A percentile compares a stretch with the other conserved stretches of the same genome.
These are phyloP conservation scores for Kwoniella newhampshirensis DNA, from an alignment of 768 basidiomycete genomes.

Conservation along the genomic window DNA sequence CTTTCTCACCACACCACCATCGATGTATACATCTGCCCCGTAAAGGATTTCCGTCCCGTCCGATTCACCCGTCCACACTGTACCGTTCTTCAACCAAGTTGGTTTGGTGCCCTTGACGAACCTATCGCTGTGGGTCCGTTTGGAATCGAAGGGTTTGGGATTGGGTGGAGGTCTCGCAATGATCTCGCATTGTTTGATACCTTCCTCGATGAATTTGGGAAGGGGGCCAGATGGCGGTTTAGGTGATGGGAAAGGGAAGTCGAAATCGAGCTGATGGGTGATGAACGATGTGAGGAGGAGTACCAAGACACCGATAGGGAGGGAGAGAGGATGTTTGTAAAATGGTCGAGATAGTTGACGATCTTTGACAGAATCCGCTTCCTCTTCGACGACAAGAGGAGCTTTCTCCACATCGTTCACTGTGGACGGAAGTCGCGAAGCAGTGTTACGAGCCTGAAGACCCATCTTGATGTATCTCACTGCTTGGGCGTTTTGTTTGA, in stretches of 20 bases:
- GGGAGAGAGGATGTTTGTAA: slow-evolving; percentile 5
- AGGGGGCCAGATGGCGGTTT: slow-evolving; percentile 3
- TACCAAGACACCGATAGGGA: not conserved
- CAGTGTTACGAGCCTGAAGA: slow-evolving; percentile 4
- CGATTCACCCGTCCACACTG: slow-evolving; percentile 71
- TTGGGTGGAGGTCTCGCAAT: slow-evolving; percentile 37
- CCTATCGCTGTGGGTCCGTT: slow-evolving; percentile 43
- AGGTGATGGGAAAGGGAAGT: slow-evolving; percentile 34
- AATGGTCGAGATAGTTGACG: not conserved
- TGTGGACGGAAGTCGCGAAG: not conserved
- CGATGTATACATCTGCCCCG: slow-evolving; percentile 64
- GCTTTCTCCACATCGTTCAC: slow-evolving; percentile 3
- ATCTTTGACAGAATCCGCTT: not conserved
- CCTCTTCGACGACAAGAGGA: not conserved
- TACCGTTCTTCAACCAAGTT: slow-evolving; percentile 66
- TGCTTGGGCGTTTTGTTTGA: no score
- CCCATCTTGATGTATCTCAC: not conserved
- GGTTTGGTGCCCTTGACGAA: slow-evolving; percentile 59
- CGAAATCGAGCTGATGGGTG: slow-evolving; percentile 20
- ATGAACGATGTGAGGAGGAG: slow-evolving; percentile 2
- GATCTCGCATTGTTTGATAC: slow-evolving; percentile 50
- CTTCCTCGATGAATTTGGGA: slow-evolving; percentile 37
- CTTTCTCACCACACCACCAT: slow-evolving; percentile 64
- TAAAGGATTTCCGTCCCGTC: slow-evolving; percentile 62
- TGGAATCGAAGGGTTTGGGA: slow-evolving; percentile 23